Evolutionary conservation across 2,329 filamentous ascomycete genomes (phyloP), one percentile per base, ranked within the genome.

Genomic region (Talaromyces sp.): DNA sequence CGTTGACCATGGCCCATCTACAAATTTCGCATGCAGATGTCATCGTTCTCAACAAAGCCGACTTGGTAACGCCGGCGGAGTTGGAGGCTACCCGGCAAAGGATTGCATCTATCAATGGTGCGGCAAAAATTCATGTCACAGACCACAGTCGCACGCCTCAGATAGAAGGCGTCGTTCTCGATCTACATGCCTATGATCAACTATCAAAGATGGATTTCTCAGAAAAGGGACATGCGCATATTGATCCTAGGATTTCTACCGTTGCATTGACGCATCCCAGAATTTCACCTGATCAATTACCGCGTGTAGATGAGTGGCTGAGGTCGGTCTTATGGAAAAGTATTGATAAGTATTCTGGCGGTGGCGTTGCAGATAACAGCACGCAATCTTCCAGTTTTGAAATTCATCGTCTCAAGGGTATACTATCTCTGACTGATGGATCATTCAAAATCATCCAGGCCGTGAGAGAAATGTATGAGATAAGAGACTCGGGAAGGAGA

Each of bases 21-120:
- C 95, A 99, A 73, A 96, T 99, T 66, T 97, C 93, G 1, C 94
- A 99, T 73, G 95, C 95, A 7, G 95, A 99, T 78, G 92, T 98
- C 9, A 86, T 99, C 52, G 87, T 99, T 45, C 87, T 99, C 70
- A 99, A 99, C 80, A 99, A 99, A 77, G 84, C 89, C 3, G 95
- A 99, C 74, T 83, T 97, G 3, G 93, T 98, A 3, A 86, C 84
- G 6, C 75, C 84, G 1, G 80, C 85, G 7, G 88, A 97, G 71
- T 84, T 98, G 0, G 78, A 86, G n/a, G 78, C 74, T 0, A 91
- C 97, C 8, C 85, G 84, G 68, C 83, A 86, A 16, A 86, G 95
- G 54, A 88, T 98, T 62, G 81, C 85, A 63, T 90, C 92, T 5
- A 98, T 99, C 76, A 99, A 99, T 74, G 90, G 90, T 0, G 83